These are phyloP conservation scores for Thraustochytrium striatum DNA, from an alignment of 352 stramenopile genomes.

Conservation along the genomic window DNA sequence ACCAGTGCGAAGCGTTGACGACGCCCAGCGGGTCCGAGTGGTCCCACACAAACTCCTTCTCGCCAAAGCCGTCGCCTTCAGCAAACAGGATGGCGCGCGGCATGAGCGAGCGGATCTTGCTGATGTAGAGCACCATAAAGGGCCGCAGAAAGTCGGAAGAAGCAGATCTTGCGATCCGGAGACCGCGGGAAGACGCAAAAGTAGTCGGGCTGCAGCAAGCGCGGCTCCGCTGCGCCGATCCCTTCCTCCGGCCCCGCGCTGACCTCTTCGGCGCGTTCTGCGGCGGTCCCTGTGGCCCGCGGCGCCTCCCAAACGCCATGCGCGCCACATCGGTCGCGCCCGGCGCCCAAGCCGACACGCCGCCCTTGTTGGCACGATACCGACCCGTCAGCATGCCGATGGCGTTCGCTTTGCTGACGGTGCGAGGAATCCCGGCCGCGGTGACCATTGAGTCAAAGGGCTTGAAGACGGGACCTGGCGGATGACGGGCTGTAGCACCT, in stretches of 20 bases:
- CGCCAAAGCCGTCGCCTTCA: constrained; percentile 56
- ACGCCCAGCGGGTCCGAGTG: constrained; percentile 34
- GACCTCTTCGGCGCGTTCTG: too few species aligned
- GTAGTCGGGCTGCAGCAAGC: constrained; percentile 63
- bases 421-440: background rate
- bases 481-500: constrained; percentile 27
- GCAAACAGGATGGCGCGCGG: constrained; percentile 69
- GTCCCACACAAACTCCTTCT: constrained; percentile 47
- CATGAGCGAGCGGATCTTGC: constrained; percentile 65
- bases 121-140: constrained; percentile 50
- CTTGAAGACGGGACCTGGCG: constrained; percentile 32
- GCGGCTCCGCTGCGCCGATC: background rate
- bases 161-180: constrained; percentile 26
- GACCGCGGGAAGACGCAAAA: constrained; percentile 58
- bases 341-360: constrained; percentile 62
- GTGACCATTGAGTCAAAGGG: constrained; percentile 41
- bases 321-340: constrained; percentile 65
- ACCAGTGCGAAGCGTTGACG: constrained; percentile 67
- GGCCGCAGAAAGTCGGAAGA: constrained; percentile 49
- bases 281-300: background rate
- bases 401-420: constrained; percentile 16
- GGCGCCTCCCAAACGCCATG: constrained; percentile 69
- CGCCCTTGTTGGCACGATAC: constrained; percentile 21
- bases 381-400: constrained; percentile 34
- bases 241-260: too few species aligned